Conservation (phyloP, 495 filamentous ascomycete species). For the Tetracladium setigerum region DNA sequence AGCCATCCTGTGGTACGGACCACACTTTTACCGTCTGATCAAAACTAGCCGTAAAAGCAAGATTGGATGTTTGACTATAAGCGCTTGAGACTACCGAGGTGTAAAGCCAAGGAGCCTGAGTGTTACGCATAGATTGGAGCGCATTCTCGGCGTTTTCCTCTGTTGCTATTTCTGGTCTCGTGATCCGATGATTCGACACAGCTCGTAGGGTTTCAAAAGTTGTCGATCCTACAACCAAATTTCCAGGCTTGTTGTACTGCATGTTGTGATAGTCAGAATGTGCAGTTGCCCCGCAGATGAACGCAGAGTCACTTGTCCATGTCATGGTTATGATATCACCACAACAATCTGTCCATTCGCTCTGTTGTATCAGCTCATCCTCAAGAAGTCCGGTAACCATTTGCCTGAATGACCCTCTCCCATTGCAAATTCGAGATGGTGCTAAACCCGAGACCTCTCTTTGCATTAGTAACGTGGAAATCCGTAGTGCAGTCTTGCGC, state of each 20-base stretch:
- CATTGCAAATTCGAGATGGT: neutral
- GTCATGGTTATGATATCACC: constrained; percentile 51
- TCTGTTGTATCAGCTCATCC: constrained; percentile 33
- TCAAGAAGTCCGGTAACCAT: constrained; percentile 33
- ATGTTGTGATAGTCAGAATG: constrained; percentile 68
- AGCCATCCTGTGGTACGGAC: constrained; percentile 35
- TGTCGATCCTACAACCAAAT: constrained; percentile 67
- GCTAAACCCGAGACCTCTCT: constrained; percentile 12
- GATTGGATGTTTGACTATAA: constrained; percentile 50
- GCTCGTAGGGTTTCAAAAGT: constrained; percentile 46
- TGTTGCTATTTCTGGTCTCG: constrained; percentile 31
- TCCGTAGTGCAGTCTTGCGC: neutral
- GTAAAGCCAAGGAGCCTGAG: constrained; percentile 63
- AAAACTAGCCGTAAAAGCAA: constrained; percentile 71
- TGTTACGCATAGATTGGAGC: constrained; percentile 47
- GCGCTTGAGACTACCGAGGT: constrained; percentile 70
- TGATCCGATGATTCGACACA: constrained; percentile 61
- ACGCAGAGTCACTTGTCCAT: constrained; percentile 45
- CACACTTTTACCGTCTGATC: constrained; percentile 77
- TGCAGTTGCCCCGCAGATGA: constrained; percentile 61
- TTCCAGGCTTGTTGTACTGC: constrained; percentile 77
- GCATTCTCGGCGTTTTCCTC: constrained; percentile 35
- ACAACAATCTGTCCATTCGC: constrained; percentile 46
- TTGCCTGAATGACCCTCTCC: constrained; percentile 22
- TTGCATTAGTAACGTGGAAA: neutral